A percentile compares a stretch with the other conserved stretches of the same genome.
These are phyloP conservation scores for Dothistroma septosporum DNA, from an alignment of 2,329 filamentous ascomycete genomes.

Conservation along the genomic window DNA sequence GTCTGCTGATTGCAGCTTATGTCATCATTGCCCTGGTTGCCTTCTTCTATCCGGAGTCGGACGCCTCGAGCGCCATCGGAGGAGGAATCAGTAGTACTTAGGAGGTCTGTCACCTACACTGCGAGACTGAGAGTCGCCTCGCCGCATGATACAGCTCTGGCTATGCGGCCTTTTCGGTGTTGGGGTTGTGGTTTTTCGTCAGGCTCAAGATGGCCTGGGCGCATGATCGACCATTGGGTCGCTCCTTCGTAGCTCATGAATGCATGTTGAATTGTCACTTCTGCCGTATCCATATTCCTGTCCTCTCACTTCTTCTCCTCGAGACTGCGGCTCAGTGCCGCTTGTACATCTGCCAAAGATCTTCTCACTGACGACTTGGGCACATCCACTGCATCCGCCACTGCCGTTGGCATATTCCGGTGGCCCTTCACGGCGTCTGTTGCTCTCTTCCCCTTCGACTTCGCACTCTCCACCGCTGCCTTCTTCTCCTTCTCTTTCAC, in stretches of 20 bases:
- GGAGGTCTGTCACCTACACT: not conserved
- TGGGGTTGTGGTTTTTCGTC: not conserved
- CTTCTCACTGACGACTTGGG: not conserved
- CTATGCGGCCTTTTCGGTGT: not conserved
- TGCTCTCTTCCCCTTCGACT: not conserved
- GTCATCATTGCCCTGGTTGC: conserved; percentile 65
- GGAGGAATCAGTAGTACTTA: conserved; percentile 26
- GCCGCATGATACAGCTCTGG: not conserved
- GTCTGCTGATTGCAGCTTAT: conserved; percentile 71
- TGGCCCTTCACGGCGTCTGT: not conserved
- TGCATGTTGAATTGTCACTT: not conserved
- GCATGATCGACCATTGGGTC: not conserved
- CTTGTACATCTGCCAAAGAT: not conserved
- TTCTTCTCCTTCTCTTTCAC: not conserved
- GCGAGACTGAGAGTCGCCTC: not conserved
- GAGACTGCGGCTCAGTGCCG: not conserved
- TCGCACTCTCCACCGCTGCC: not conserved
- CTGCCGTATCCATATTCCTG: not conserved
- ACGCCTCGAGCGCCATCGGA: conserved; percentile 42
- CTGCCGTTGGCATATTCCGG: not conserved
- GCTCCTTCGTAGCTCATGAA: conserved; percentile 1
- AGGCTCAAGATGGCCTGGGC: not conserved
- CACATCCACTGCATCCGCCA: not conserved
- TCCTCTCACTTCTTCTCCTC: not conserved
- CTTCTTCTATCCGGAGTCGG: conserved; percentile 48